A percentile compares a stretch with the other conserved stretches of the same genome.
Evolutionary conservation across 495 filamentous ascomycete species (phyloP).

Genomic region (Collariella sp.): DNA sequence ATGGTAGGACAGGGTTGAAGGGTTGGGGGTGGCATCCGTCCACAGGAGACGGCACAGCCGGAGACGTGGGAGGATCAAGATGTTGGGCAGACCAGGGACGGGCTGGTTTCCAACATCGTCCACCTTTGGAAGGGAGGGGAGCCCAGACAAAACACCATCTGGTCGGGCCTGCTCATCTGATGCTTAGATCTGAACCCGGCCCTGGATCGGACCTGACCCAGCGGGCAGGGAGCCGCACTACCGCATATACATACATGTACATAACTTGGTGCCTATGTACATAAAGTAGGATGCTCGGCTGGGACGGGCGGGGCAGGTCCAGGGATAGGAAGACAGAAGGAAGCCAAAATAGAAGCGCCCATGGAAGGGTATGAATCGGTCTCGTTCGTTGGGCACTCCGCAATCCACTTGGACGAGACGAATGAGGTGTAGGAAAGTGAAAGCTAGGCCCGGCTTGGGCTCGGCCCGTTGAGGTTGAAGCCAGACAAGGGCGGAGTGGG

Average conservation of each 20-base stretch:
- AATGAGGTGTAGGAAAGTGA: constrained; percentile 8
- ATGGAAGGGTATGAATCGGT: constrained; percentile 1
- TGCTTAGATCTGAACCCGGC: constrained; percentile 13
- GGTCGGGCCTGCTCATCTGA: constrained; percentile 15
- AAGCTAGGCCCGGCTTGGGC: constrained; percentile 17
- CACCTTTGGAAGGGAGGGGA: constrained; percentile 16
- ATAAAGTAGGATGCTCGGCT: not conserved
- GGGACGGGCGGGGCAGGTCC: not conserved
- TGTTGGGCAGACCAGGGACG: constrained; percentile 19
- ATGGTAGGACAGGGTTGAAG: constrained; percentile 25
- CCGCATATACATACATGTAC: not conserved
- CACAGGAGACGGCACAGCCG: constrained; percentile 33
- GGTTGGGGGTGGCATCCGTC: constrained; percentile 42
- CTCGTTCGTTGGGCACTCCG: constrained; percentile 4
- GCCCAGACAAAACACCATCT: constrained; percentile 22
- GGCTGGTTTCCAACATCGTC: constrained; percentile 7
- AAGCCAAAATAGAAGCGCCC: constrained; percentile 10
- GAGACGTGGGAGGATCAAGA: constrained; percentile 12
- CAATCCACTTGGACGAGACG: constrained; percentile 14
- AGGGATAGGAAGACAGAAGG: constrained; percentile 1
- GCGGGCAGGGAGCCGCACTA: not conserved
- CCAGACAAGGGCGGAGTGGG: constrained; percentile 12
- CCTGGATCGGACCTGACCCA: not conserved
- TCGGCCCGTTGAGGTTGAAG: constrained; percentile 15
- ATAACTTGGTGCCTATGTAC: too few species aligned